Percentiles rank a stretch among this genome's conserved stretches.
Conservation (phyloP, 2,329 filamentous ascomycete species). For the Blastomyces parvus region DNA sequence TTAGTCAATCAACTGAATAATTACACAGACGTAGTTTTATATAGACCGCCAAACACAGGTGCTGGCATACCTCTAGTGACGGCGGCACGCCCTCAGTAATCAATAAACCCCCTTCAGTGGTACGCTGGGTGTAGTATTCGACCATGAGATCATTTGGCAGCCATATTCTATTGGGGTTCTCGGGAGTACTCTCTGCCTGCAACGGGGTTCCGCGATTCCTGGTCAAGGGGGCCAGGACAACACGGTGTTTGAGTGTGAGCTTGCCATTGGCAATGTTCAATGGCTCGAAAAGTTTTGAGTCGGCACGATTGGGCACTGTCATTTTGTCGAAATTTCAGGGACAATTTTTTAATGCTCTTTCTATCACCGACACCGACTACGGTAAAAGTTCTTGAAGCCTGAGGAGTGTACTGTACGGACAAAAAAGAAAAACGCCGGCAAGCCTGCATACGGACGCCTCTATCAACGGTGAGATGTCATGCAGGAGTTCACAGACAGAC, state of each 20-base stretch:
- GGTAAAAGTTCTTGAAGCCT: no score
- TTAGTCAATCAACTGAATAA: background rate
- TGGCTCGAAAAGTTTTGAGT: conserved; percentile 37
- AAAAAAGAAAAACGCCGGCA: no score
- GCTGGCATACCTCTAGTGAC: conserved; percentile 31
- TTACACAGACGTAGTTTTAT: background rate
- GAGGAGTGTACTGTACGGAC: no score
- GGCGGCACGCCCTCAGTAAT: conserved; percentile 32
- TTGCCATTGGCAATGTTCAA: conserved; percentile 40
- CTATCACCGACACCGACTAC: no score
- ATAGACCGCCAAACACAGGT: background rate
- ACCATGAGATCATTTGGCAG: conserved; percentile 36
- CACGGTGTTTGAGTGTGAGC: conserved; percentile 42
- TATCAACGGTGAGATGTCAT: no score
- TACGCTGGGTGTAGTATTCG: conserved; percentile 34
- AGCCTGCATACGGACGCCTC: no score
- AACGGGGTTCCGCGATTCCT: conserved; percentile 44
- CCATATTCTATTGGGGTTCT: conserved; percentile 43
- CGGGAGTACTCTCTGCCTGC: conserved; percentile 34
- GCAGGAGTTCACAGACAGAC: no score
- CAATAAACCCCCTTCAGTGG: conserved; percentile 29
- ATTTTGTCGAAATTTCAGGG: background rate
- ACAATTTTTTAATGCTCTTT: no score
- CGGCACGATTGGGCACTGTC: background rate
- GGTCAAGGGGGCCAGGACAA: conserved; percentile 46